Base-by-base conservation (phyloP, 23 red algal species). In the Chondrus crispus region DNA sequence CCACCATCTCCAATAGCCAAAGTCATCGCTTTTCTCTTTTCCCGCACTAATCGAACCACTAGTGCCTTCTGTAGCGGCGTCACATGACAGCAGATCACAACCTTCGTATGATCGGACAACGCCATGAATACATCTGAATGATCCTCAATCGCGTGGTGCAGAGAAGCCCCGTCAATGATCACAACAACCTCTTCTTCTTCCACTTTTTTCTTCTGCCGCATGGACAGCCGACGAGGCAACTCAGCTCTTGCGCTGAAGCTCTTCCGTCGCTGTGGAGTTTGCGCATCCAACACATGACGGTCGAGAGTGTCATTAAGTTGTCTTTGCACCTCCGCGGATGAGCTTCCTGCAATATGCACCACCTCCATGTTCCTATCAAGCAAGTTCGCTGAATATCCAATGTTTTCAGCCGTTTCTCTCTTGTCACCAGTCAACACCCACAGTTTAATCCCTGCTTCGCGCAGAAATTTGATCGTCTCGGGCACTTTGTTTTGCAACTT, bases 371-470 rank as follows among this genome's bases (percentile, higher is more conserved):
- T 57, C 19, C 74, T 74, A 82, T 93, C 89, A 10, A 96, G 73
- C 40, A 96, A 70, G 66, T 88, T 90, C 5, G 81, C 85, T 10
- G 94, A 96, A 58, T 96, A 96, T 2, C 96, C 96, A 84, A 98
- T 98, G 62, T 92, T 95, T 44, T 95, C 96, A 11, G 96, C 96
- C 8, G 96, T 98, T 76, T 98, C 91, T 78, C 96, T 81, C 92
- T 95, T 95, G 84, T 98, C 96, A 51, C 96, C 96, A 18, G 96
- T 98, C 3, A 98, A 82, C 77, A 98, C 93, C 96, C 96, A 98
- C 20, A 98, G 71, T n/a, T 74, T 74, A 32, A 98, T 81, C 8
- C 96, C 91, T 33, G 96, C 96, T 60, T 94, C 84, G 11, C 93
- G 85, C 74, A 98, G 74, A 52, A 98, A 98, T 54, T 89, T 91